Conservation (phyloP, 768 basidiomycete genomes). For the Nevesoporus exiguus region DNA sequence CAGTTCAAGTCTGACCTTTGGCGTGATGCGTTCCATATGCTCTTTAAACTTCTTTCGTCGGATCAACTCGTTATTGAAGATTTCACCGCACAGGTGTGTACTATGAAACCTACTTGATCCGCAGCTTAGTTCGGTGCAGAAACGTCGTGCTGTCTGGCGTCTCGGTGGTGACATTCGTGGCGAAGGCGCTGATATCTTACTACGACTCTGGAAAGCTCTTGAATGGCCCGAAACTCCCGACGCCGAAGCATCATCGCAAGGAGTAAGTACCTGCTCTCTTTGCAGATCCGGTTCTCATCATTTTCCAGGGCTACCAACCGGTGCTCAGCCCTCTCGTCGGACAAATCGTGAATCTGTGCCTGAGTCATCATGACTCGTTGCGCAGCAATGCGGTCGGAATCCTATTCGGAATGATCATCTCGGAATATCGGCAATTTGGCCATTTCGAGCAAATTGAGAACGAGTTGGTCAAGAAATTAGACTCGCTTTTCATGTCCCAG, state of each 20-base stretch:
- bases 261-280: conserved; percentile 45
- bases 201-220: conserved; percentile 82
- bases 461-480: conserved; percentile 87
- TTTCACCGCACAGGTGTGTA: conserved; percentile 81
- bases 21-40: conserved; percentile 76
- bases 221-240: conserved; percentile 68
- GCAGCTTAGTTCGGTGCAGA: conserved; percentile 42
- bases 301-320: conserved; percentile 73
- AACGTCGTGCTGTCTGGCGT: conserved; percentile 93
- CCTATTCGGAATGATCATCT: conserved; percentile 92
- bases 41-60: conserved; percentile 82
- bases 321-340: conserved; percentile 82
- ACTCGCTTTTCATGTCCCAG: conserved; percentile 90
- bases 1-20: conserved; percentile 77
- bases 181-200: conserved; percentile 78
- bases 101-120: background rate
- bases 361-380: conserved; percentile 92
- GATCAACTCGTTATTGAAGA: conserved; percentile 94
- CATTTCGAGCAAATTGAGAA: conserved; percentile 90
- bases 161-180: conserved; percentile 95
- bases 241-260: conserved; percentile 48
- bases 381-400: conserved; percentile 90
- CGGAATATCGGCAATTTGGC: conserved; percentile 80
- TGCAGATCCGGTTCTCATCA: background rate
- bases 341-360: conserved; percentile 84